Evolutionary conservation across 164 flowering plant genomes (phyloP).

Genomic region (Nelumbo lutea): DNA sequence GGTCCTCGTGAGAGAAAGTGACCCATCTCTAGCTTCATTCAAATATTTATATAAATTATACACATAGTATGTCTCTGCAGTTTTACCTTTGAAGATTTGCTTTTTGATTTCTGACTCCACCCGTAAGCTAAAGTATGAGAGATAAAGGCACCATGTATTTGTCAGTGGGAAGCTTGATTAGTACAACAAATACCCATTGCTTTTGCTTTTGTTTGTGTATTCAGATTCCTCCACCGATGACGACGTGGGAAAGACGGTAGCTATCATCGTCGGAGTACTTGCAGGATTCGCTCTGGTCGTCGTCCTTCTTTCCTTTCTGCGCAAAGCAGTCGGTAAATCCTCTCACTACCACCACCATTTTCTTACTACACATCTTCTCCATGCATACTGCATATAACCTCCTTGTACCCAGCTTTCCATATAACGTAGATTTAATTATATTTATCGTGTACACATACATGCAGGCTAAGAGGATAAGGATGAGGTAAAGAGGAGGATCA

Average conservation of each 20-base stretch:
- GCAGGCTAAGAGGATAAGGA: conserved; percentile 15
- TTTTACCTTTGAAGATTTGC: too few relatives aligned
- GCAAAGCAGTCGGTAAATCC: conserved; percentile 38
- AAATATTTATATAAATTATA: too few relatives aligned
- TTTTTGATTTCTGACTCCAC: too few relatives aligned
- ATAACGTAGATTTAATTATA: too few relatives aligned
- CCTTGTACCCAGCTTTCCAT: background rate
- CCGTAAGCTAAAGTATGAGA: too few relatives aligned
- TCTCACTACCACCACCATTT: background rate
- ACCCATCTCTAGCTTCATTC: too few relatives aligned
- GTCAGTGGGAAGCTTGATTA: too few relatives aligned
- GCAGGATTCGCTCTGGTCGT: conserved; percentile 70
- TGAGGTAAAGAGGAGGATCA: background rate
- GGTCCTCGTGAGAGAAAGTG: too few relatives aligned
- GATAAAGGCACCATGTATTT: too few relatives aligned
- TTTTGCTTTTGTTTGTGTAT: conserved; percentile 11
- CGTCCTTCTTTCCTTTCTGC: conserved; percentile 65
- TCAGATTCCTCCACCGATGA: conserved; percentile 57
- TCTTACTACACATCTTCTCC: background rate
- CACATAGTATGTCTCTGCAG: too few relatives aligned
- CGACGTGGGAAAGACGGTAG: conserved; percentile 70
- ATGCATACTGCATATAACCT: background rate
- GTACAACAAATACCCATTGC: background rate
- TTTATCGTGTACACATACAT: background rate
- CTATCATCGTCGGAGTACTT: conserved; percentile 66